These are phyloP conservation scores for Penicillium sp. DNA, from an alignment of 2,329 filamentous ascomycete species.

Conservation along the genomic window DNA sequence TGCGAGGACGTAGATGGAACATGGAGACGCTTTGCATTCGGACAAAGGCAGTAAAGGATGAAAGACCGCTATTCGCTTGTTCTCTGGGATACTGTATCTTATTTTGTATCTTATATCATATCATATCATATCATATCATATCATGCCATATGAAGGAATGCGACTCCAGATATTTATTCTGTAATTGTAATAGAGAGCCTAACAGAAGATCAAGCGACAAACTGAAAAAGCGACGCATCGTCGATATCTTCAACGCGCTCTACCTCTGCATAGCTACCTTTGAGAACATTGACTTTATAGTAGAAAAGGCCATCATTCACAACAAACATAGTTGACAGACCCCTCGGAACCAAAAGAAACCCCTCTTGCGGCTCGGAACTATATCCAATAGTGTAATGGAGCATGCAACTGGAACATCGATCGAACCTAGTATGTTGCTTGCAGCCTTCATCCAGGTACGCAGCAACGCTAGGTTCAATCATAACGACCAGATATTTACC, in stretches of 20 bases:
- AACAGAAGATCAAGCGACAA: not conserved
- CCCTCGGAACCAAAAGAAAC: not conserved
- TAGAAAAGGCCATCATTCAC: not conserved
- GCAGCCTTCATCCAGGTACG: not conserved
- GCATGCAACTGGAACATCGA: not conserved
- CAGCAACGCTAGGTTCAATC: not conserved
- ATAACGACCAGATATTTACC: not conserved
- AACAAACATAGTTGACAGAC: not conserved
- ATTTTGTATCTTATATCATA: not conserved
- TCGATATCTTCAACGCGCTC: not conserved
- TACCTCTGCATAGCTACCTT: not conserved
- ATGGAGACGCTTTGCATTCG: conserved; percentile 42
- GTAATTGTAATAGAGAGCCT: not conserved
- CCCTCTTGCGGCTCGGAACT: not conserved
- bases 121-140: not conserved
- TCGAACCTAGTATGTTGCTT: not conserved
- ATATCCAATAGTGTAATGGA: not conserved
- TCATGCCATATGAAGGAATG: not conserved
- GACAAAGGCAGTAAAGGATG: conserved; percentile 18
- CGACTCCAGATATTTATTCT: not conserved
- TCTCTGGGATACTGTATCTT: not conserved
- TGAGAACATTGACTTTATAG: not conserved
- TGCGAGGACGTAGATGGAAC: conserved; percentile 42
- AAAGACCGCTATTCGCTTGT: not conserved
- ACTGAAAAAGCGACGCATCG: not conserved